Conservation (phyloP, 768 basidiomycete species). For the Cytidiella melzeri region DNA sequence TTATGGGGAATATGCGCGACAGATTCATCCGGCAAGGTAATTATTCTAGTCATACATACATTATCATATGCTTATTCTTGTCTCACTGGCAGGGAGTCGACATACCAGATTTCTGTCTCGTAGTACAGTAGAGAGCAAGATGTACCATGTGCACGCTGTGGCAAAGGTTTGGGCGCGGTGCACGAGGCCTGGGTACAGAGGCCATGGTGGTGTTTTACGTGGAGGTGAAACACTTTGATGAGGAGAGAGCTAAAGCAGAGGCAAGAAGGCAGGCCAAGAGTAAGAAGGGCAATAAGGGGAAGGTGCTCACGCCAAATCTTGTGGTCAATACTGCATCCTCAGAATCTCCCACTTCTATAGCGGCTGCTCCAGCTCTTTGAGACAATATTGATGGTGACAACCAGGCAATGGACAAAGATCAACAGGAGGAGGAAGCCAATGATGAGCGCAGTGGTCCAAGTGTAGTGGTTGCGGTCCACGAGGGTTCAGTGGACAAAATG, state of each 20-base stretch:
- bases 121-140: neutral
- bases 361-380: too few relatives aligned
- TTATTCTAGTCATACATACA: neutral
- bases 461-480: too few relatives aligned
- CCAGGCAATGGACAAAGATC: too few relatives aligned
- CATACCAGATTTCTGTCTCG: neutral
- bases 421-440: too few relatives aligned
- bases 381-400: too few relatives aligned
- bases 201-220: neutral
- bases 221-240: slow-evolving; percentile 1
- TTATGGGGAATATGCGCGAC: slow-evolving; percentile 2
- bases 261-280: neutral
- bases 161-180: neutral
- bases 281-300: neutral
- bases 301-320: too few relatives aligned
- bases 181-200: neutral
- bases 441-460: too few relatives aligned
- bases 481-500: too few relatives aligned
- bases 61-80: neutral
- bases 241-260: neutral
- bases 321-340: too few relatives aligned
- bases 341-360: too few relatives aligned
- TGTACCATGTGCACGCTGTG: neutral
- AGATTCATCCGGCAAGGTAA: slow-evolving; percentile 8
- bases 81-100: neutral